A percentile compares a stretch with the other conserved stretches of the same genome.
Evolutionary conservation across 2,329 filamentous ascomycete species (phyloP).

Genomic region (Arthrobotrys musiformis): DNA sequence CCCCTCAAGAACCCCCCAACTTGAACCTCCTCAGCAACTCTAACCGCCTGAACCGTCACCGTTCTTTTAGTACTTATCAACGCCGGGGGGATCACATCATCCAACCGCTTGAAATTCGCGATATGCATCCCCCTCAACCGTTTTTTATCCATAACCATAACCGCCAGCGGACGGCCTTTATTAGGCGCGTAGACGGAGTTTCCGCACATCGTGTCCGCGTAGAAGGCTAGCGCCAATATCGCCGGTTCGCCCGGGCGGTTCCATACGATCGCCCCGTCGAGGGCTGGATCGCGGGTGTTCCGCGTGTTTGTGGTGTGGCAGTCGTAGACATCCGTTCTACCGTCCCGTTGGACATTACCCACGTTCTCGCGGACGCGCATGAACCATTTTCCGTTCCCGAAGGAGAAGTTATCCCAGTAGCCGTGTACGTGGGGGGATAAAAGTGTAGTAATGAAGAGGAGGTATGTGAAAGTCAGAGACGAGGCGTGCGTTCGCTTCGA

Average conservation of each 20-base stretch:
- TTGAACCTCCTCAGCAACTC: neutral
- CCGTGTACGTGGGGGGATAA: neutral
- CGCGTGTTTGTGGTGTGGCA: neutral
- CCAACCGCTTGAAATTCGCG: constrained; percentile 16
- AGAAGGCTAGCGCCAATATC: constrained; percentile 23
- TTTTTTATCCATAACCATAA: constrained; percentile 25
- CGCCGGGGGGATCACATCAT: neutral
- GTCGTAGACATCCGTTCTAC: neutral
- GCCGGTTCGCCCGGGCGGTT: constrained; percentile 23
- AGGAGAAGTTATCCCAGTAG: constrained; percentile 23
- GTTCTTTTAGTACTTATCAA: neutral
- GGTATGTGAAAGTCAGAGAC: neutral
- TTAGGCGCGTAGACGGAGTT: neutral
- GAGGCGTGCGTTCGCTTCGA: neutral
- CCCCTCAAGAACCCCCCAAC: neutral
- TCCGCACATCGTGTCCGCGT: constrained; percentile 10
- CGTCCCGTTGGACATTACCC: neutral
- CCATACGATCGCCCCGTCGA: constrained; percentile 30
- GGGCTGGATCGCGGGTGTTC: neutral
- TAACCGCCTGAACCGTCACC: neutral
- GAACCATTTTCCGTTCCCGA: constrained; percentile 17
- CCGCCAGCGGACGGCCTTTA: neutral
- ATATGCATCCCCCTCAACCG: constrained; percentile 27
- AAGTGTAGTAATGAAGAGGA: neutral
- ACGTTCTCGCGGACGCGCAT: neutral